These are phyloP conservation scores for Aspergillus sp. DNA, from an alignment of 2,329 filamentous ascomycete species.

Conservation along the genomic window DNA sequence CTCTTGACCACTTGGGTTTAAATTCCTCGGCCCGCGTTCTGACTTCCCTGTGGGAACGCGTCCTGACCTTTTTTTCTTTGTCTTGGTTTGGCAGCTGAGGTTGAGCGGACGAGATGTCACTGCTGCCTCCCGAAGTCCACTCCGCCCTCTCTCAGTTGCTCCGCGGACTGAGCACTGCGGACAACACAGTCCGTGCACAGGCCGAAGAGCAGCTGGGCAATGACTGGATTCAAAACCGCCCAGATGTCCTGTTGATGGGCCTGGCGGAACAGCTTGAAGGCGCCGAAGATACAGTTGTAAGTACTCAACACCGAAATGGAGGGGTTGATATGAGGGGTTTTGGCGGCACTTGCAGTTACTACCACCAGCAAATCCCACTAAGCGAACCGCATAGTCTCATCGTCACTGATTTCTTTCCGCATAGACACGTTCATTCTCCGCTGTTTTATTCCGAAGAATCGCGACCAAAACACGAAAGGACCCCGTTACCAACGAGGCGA, in stretches of 20 bases:
- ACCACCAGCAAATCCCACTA: neutral
- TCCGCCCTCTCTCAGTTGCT: slow-evolving; percentile 82
- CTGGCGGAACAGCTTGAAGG: slow-evolving; percentile 86
- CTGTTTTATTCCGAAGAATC: slow-evolving; percentile 92
- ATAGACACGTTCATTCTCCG: slow-evolving; percentile 84
- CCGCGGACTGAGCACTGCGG: slow-evolving; percentile 81
- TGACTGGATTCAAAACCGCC: slow-evolving; percentile 80
- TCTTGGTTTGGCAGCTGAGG: slow-evolving; percentile 23
- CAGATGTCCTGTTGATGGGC: slow-evolving; percentile 89
- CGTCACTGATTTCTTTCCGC: slow-evolving; percentile 3
- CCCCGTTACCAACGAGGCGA: slow-evolving; percentile 63
- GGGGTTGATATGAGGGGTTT: neutral
- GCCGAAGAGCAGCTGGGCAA: slow-evolving; percentile 88
- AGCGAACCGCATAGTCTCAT: neutral
- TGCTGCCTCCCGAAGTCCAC: slow-evolving; percentile 81
- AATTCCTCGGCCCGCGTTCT: slow-evolving; percentile 13
- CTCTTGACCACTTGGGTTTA: slow-evolving; percentile 14
- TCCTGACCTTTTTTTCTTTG: slow-evolving; percentile 18
- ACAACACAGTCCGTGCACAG: slow-evolving; percentile 80
- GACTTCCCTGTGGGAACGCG: slow-evolving; percentile 12
- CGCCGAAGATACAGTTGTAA: slow-evolving; percentile 71
- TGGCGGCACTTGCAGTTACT: neutral
- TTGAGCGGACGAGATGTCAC: slow-evolving; percentile 64
- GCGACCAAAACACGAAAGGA: slow-evolving; percentile 84
- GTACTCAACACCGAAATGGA: slow-evolving; percentile 27